phyloP scores from a whole-genome alignment of 225 moss, liverwort and hornwort genomes.

The Rhytidiadelphus loreus region DNA sequence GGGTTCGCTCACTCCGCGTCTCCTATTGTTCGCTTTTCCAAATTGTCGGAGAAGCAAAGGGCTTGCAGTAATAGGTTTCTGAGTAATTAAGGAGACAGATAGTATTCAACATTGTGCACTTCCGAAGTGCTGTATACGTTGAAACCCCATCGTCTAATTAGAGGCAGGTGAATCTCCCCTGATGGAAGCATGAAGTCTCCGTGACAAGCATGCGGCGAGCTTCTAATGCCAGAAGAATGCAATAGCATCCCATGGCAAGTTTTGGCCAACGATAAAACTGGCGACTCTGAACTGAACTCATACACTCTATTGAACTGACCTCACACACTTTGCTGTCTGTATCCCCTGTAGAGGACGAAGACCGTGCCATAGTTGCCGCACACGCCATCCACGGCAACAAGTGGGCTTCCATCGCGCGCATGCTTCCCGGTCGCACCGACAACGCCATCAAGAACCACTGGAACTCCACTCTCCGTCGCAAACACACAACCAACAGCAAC shows the following conservation, averaged over 20 bases:
- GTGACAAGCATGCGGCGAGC: neutral
- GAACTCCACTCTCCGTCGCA: conserved; percentile 87
- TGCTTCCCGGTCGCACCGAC: conserved; percentile 85
- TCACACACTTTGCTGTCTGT: neutral
- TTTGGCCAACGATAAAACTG: neutral
- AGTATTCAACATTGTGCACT: neutral
- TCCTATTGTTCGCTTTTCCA: neutral
- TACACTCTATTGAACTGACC: neutral
- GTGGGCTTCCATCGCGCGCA: conserved; percentile 90
- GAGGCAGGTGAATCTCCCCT: neutral
- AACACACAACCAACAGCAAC: conserved; percentile 57
- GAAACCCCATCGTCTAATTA: neutral
- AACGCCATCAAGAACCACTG: conserved; percentile 96
- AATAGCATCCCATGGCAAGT: too few species aligned
- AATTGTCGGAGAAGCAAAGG: neutral
- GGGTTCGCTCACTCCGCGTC: neutral
- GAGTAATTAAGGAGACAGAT: neutral
- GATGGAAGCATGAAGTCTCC: neutral
- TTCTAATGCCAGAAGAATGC: too few species aligned
- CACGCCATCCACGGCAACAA: conserved; percentile 86
- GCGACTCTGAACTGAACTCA: neutral
- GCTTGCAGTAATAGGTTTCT: neutral
- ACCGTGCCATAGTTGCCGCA: conserved; percentile 66
- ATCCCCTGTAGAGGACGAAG: conserved; percentile 56
- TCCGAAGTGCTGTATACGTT: neutral